These are phyloP conservation scores for Globisporangium cylindrosporum DNA, from an alignment of 352 stramenopile species.

Conservation along the genomic window DNA sequence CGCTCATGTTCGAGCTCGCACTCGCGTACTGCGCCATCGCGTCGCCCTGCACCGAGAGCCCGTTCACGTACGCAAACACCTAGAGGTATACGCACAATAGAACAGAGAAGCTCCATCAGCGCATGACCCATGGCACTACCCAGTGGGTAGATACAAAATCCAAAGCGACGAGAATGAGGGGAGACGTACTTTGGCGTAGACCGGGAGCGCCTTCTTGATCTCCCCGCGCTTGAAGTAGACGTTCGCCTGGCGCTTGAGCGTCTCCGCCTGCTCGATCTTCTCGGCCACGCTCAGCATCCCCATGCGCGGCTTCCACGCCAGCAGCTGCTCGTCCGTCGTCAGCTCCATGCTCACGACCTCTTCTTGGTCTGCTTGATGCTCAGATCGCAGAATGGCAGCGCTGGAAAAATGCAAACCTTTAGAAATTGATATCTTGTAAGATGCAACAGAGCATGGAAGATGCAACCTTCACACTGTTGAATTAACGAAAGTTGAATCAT, in stretches of 20 bases:
- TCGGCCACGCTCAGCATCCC: constrained; percentile 57
- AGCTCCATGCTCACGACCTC: neutral
- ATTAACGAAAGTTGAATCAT: too few species aligned
- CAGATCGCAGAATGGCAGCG: neutral
- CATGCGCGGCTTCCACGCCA: constrained; percentile 66
- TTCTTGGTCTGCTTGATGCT: neutral
- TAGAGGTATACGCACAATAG: constrained; percentile 5
- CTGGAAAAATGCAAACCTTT: too few species aligned
- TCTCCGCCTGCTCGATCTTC: constrained; percentile 70
- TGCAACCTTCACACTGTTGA: neutral
- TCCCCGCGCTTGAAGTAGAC: constrained; percentile 56
- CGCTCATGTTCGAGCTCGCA: constrained; percentile 41
- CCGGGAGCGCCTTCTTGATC: constrained; percentile 51
- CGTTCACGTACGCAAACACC: constrained; percentile 85
- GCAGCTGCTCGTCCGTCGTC: constrained; percentile 43
- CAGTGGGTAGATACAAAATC: neutral
- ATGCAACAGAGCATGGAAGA: neutral
- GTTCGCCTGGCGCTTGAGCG: constrained; percentile 81
- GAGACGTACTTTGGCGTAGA: constrained; percentile 52
- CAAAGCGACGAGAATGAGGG: neutral
- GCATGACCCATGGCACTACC: neutral
- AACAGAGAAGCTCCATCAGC: neutral
- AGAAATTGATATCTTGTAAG: too few species aligned
- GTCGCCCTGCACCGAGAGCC: constrained; percentile 67
- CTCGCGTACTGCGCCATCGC: constrained; percentile 75